Percentiles rank a stretch among this genome's conserved stretches.
phyloP scores from a whole-genome alignment of 306 rosid species.

The Vigna nakashimae region DNA sequence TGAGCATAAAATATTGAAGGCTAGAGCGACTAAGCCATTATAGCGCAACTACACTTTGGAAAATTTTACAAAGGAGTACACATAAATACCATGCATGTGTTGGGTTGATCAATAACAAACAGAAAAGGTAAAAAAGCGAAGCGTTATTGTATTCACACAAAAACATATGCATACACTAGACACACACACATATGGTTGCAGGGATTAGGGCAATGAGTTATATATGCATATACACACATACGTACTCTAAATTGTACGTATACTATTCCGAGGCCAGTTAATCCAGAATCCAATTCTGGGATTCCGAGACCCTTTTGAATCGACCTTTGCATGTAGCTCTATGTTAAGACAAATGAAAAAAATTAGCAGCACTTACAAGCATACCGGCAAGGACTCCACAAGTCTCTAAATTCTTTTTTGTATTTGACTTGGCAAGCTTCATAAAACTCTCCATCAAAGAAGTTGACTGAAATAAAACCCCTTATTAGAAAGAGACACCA shows the following conservation, averaged over 20 bases:
- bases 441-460: conserved; percentile 87
- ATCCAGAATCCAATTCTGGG: background rate
- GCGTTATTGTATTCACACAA: background rate
- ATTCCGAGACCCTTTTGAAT: conserved; percentile 16
- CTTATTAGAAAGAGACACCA: conserved; percentile 32
- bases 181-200: no score
- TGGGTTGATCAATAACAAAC: background rate
- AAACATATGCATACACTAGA: background rate
- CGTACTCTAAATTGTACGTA: no score
- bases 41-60: background rate
- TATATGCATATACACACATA: no score
- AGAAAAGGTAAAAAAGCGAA: background rate
- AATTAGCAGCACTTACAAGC: conserved; percentile 73
- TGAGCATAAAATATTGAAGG: conserved; percentile 30
- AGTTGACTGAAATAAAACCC: conserved; percentile 74
- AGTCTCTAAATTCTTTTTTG: conserved; percentile 86
- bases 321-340: background rate
- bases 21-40: conserved; percentile 11
- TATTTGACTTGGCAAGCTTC: conserved; percentile 91
- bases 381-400: conserved; percentile 95
- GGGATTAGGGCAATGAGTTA: no score
- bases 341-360: conserved; percentile 5
- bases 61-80: conserved; percentile 17
- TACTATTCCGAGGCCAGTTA: background rate
- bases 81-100: background rate